Conservation (phyloP, 1,284 basidiomycete genomes). For the Trametes hirsuta region DNA sequence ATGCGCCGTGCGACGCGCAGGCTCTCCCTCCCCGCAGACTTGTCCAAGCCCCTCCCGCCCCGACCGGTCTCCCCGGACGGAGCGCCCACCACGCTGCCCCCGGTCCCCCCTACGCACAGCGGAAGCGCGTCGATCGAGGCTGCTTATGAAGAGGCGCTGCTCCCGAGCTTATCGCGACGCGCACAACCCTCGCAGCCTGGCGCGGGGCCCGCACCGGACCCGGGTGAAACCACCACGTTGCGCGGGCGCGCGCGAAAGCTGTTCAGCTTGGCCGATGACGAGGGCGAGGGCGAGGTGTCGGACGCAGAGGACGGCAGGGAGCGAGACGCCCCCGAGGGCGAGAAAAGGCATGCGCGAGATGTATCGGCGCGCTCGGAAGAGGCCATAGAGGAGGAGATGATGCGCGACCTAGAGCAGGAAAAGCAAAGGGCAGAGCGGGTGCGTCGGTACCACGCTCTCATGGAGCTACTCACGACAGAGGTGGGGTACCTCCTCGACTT, state of each 20-base stretch:
- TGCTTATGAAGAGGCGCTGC: constrained; percentile 15
- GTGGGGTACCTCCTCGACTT: constrained; percentile 80
- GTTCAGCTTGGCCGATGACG: constrained; percentile 29
- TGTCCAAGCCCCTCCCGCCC: constrained; percentile 24
- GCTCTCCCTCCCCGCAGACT: constrained; percentile 25
- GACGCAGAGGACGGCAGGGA: constrained; percentile 20
- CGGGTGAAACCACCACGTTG: constrained; percentile 13
- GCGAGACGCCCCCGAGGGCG: constrained; percentile 12
- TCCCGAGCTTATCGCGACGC: constrained; percentile 29
- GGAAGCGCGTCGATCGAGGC: constrained; percentile 13
- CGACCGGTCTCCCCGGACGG: constrained; percentile 4
- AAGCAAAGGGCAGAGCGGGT: constrained; percentile 21
- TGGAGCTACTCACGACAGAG: constrained; percentile 85
- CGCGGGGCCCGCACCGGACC: neutral
- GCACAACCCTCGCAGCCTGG: neutral
- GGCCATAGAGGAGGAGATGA: constrained; percentile 14
- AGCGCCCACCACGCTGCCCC: constrained; percentile 18
- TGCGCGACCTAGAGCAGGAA: constrained; percentile 12
- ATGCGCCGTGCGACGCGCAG: constrained; percentile 9
- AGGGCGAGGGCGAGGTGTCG: constrained; percentile 23
- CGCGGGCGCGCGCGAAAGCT: constrained; percentile 24
- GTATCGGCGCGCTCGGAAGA: neutral
- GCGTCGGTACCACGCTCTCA: constrained; percentile 64
- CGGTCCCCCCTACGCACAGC: constrained; percentile 9
- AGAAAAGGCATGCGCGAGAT: constrained; percentile 6